Evolutionary conservation across 129 eudicot genomes (phyloP), one percentile per base, ranked within the genome.

Genomic region (Glebionis coronaria): DNA sequence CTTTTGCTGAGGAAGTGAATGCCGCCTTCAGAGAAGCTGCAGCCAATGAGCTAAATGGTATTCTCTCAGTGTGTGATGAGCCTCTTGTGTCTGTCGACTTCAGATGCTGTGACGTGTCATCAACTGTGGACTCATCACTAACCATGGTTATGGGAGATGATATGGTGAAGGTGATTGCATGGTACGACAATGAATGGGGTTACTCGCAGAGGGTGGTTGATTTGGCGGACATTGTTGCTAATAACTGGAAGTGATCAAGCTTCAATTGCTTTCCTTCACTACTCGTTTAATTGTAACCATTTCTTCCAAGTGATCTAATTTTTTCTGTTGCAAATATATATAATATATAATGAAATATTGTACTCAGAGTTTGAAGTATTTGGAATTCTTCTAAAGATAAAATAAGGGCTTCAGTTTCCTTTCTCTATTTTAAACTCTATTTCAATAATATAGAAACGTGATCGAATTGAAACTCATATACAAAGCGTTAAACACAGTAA

Each of bases 81-180:
- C 99, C 99, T 3, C 85, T 94, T 0, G 99, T 94, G 23, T 94
- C 97, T 0, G 93, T 90, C 40, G 99, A 94, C 76, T 94, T 94
- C 78, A 82, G 99, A 66, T 89, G 99, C 85, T 67, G 83, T 10
- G 97, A 90, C 47, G 90, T 89, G 1, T 94, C 99, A 0, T 94
- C 97, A 4, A 89, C 95, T 4, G 86, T 94, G 1, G 99, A 94
- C 75, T 78, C 99, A 9, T 89, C 99, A 19, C 67, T 94, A 45
- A 94, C 97, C 58, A 94, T 94, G 99, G 99, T 94, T 46, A 94
- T 94, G 99, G 99, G 99, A 68, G 99, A 94, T 68, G 99, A 94
- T 65, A 94, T 94, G 99, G 95, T 94, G 35, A 89, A 94, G 87
- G 99, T 94, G 47, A 88, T 94, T 54, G 99, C 97, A 0, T 94